phyloP scores from a whole-genome alignment of 1,284 basidiomycete genomes.

The Marasmius sp. region DNA sequence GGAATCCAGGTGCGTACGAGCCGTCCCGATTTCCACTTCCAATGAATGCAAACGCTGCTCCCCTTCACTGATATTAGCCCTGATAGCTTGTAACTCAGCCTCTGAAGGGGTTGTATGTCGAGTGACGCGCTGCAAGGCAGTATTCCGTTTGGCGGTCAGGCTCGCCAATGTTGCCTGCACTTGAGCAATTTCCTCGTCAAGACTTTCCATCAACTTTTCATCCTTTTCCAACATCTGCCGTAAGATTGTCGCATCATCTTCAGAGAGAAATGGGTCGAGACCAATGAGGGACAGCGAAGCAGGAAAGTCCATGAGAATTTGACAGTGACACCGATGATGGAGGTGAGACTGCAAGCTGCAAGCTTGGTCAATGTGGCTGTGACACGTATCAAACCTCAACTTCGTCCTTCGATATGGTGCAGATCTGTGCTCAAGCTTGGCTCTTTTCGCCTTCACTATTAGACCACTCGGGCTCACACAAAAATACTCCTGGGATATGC shows the following conservation, averaged over 20 bases:
- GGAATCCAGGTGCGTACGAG: not conserved
- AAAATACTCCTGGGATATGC: too few species aligned
- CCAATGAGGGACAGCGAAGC: slow-evolving; percentile 5
- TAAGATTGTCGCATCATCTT: slow-evolving; percentile 6
- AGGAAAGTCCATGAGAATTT: not conserved
- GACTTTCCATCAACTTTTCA: slow-evolving; percentile 10
- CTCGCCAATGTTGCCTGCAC: slow-evolving; percentile 6
- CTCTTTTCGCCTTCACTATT: too few species aligned
- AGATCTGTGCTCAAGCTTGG: not conserved
- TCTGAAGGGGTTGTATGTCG: slow-evolving; percentile 7
- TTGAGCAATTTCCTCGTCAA: slow-evolving; percentile 14
- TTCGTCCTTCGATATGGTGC: not conserved
- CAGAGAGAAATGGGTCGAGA: slow-evolving; percentile 7
- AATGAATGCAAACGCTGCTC: slow-evolving; percentile 4
- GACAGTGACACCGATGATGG: too few species aligned
- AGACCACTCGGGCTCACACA: too few species aligned
- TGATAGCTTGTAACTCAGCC: slow-evolving; percentile 2
- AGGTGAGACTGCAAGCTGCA: too few species aligned
- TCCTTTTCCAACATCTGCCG: slow-evolving; percentile 6
- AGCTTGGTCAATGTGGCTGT: not conserved
- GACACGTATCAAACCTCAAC: not conserved
- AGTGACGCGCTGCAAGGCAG: not conserved
- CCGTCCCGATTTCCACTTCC: slow-evolving; percentile 5
- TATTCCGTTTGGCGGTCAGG: slow-evolving; percentile 5
- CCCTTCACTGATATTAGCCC: not conserved